Conservation (phyloP, 1,284 basidiomycete species). For the Fomitopsis pinicola region DNA sequence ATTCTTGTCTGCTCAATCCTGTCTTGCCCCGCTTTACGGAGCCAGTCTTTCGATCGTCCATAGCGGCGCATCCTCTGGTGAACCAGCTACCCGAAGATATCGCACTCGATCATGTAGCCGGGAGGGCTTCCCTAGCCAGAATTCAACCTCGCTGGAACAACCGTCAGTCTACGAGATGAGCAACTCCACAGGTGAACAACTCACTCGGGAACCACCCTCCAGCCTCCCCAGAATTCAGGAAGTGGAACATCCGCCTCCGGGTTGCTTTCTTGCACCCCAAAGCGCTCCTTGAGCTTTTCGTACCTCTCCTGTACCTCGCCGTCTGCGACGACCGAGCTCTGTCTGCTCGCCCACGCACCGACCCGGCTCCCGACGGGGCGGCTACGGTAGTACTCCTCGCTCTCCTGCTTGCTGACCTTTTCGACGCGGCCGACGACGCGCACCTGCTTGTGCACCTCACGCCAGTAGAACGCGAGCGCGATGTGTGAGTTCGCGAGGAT, state of each 20-base stretch:
- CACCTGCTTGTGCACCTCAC: constrained; percentile 78
- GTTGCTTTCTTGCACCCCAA: constrained; percentile 45
- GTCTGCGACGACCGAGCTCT: constrained; percentile 75
- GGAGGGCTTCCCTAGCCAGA: constrained; percentile 90
- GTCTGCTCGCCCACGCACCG: constrained; percentile 91
- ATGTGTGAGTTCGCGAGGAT: constrained; percentile 75
- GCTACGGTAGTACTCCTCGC: constrained; percentile 79
- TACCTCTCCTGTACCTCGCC: constrained; percentile 65
- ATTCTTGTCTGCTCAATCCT: neutral
- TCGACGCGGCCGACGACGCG: constrained; percentile 86
- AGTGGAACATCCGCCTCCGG: constrained; percentile 57
- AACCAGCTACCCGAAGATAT: constrained; percentile 60
- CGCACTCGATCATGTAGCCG: constrained; percentile 86
- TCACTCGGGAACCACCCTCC: constrained; percentile 87
- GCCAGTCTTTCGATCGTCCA: constrained; percentile 79
- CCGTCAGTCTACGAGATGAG: neutral
- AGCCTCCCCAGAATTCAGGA: constrained; percentile 96
- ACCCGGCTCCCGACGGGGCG: constrained; percentile 83
- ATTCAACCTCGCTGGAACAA: constrained; percentile 69
- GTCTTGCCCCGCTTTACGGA: constrained; percentile 41
- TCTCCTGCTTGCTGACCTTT: constrained; percentile 67
- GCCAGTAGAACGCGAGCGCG: constrained; percentile 90
- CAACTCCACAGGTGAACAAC: constrained; percentile 17
- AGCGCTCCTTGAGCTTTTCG: constrained; percentile 55
- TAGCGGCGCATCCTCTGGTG: constrained; percentile 41